Conservation (phyloP, 768 basidiomycete genomes). For the Suillus cothurnatus region DNA sequence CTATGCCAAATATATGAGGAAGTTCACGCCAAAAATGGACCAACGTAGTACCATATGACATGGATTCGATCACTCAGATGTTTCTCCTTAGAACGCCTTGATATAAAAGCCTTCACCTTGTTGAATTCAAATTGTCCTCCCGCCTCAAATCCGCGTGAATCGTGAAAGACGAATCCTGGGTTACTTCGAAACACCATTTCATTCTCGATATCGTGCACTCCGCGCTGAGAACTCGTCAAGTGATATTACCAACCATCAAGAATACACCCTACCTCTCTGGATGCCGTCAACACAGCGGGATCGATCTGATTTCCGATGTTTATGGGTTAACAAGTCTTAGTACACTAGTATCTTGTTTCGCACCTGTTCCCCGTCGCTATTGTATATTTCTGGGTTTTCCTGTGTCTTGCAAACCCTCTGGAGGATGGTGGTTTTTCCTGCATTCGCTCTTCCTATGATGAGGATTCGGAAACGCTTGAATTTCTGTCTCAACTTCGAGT, state of each 20-base stretch:
- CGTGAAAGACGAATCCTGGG: neutral
- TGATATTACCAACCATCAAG: neutral
- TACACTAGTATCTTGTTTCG: neutral
- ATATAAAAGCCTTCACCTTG: neutral
- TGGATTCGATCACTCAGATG: neutral
- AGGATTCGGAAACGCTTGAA: neutral
- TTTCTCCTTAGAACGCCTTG: neutral
- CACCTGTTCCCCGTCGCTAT: neutral
- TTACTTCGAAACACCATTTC: neutral
- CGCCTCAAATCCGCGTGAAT: neutral
- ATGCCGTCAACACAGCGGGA: neutral
- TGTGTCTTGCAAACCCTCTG: neutral
- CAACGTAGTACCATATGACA: neutral
- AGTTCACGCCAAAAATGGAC: neutral
- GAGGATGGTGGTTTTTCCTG: neutral
- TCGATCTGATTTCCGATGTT: neutral
- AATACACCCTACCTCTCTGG: neutral
- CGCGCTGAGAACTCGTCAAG: neutral
- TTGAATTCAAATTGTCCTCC: neutral
- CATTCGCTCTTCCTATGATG: neutral
- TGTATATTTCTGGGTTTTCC: neutral
- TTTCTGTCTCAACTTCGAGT: neutral
- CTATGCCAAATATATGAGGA: neutral
- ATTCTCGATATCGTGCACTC: neutral
- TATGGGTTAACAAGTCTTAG: neutral